Conservation (phyloP, 75 land plant species). For the Picea sitchensis region DNA sequence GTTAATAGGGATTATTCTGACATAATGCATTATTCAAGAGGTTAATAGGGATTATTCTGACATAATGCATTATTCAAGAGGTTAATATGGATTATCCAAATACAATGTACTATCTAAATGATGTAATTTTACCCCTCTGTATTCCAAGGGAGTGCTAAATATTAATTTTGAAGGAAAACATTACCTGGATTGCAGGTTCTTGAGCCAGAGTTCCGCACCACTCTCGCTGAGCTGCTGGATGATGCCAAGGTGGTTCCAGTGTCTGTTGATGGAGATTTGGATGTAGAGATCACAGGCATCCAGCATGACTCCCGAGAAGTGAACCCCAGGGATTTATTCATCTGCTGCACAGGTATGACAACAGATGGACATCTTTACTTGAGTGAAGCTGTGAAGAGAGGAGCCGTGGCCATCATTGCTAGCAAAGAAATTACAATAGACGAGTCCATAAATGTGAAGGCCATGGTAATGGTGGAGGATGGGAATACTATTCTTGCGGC, state of each 20-base stretch:
- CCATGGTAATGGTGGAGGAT: conserved; percentile 78
- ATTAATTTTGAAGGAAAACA: too few relatives aligned
- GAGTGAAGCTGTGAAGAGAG: conserved; percentile 87
- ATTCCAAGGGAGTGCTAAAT: too few relatives aligned
- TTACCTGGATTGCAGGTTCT: conserved; percentile 24
- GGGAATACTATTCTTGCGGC: conserved; percentile 56
- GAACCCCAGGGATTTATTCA: conserved; percentile 77
- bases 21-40: background rate
- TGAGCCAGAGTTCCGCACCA: conserved; percentile 72
- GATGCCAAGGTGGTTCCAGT: conserved; percentile 88
- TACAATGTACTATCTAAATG: too few relatives aligned
- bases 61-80: too few relatives aligned
- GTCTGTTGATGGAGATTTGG: conserved; percentile 79
- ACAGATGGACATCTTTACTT: conserved; percentile 63
- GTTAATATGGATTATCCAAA: too few relatives aligned
- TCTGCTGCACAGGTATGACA: conserved; percentile 61
- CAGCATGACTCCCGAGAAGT: conserved; percentile 86
- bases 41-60: too few relatives aligned
- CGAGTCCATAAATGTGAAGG: conserved; percentile 59
- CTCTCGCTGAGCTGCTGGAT: conserved; percentile 87
- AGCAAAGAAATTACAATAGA: conserved; percentile 69
- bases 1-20: too few relatives aligned
- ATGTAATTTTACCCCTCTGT: too few relatives aligned
- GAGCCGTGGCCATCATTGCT: conserved; percentile 84
- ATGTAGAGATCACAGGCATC: conserved; percentile 76